These are phyloP conservation scores for Haematococcus lacustris DNA, from an alignment of 139 green algal genomes.

Conservation along the genomic window DNA sequence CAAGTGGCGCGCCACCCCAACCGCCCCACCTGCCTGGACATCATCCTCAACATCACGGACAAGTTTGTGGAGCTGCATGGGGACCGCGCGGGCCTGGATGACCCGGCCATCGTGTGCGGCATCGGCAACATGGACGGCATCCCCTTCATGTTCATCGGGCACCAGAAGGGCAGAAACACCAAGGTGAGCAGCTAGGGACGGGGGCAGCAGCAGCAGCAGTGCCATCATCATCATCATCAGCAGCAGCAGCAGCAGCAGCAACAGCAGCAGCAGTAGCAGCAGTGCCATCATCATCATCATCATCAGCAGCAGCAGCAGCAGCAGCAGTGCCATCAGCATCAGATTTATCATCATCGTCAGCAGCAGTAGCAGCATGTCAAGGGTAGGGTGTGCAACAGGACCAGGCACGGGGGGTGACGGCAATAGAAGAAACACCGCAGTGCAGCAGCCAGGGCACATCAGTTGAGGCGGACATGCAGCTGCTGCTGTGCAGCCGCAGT, in stretches of 20 bases:
- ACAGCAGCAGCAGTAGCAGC: background rate
- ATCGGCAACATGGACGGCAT: slow-evolving; percentile 85
- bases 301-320: no score
- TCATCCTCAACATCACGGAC: slow-evolving; percentile 94
- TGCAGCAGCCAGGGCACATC: background rate
- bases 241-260: no score
- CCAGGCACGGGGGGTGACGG: no score
- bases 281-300: background rate
- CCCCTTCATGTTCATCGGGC: slow-evolving; percentile 95
- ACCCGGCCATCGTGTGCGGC: slow-evolving; percentile 91
- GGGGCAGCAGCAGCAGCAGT: background rate
- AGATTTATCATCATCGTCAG: background rate
- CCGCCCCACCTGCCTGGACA: slow-evolving; percentile 92
- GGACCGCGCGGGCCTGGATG: slow-evolving; percentile 84
- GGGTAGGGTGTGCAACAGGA: no score
- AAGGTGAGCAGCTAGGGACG: slow-evolving; percentile 55
- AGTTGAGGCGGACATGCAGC: no score
- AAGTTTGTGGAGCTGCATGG: slow-evolving; percentile 96
- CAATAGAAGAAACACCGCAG: background rate
- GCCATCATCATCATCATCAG: no score
- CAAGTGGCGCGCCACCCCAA: slow-evolving; percentile 94
- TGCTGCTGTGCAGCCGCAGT: no score
- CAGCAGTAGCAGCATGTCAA: no score
- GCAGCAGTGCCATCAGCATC: background rate
- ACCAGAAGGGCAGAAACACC: slow-evolving; percentile 96